Percentiles rank a stretch among this genome's conserved stretches.
Conservation (phyloP, 2,329 filamentous ascomycete species). For the Pseudogymnoascus sp. region DNA sequence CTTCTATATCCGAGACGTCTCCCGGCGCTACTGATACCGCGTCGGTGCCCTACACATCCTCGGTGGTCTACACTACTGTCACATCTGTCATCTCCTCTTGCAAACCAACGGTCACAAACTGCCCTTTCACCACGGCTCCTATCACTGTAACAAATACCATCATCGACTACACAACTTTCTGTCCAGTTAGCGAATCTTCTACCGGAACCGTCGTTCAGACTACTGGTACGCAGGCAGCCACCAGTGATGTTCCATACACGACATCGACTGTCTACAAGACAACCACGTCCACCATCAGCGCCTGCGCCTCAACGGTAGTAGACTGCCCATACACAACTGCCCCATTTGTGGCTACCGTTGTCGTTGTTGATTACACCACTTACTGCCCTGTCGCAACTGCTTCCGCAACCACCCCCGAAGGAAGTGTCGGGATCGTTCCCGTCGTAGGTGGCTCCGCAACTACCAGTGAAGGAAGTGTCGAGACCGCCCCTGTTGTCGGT, state of each 20-base stretch:
- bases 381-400: neutral
- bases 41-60: neutral
- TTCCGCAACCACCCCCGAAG: neutral
- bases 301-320: neutral
- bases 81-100: neutral
- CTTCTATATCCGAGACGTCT: neutral
- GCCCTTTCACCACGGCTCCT: neutral
- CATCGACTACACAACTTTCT: conserved; percentile 21
- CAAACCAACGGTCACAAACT: neutral
- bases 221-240: conserved; percentile 21
- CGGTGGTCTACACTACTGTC: neutral
- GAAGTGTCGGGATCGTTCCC: conserved; percentile 4
- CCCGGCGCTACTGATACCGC: neutral
- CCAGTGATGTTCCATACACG: conserved; percentile 1
- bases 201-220: conserved; percentile 18
- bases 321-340: conserved; percentile 24
- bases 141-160: conserved; percentile 11
- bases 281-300: conserved; percentile 22
- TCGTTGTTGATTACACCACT: conserved; percentile 2
- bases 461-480: conserved; percentile 7
- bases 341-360: conserved; percentile 13
- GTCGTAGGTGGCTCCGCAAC: conserved; percentile 7
- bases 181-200: conserved; percentile 10
- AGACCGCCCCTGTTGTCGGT: neutral
- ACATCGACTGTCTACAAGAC: conserved; percentile 9